phyloP scores from a whole-genome alignment of 1,284 basidiomycete genomes.

The Inonotus hispidus region DNA sequence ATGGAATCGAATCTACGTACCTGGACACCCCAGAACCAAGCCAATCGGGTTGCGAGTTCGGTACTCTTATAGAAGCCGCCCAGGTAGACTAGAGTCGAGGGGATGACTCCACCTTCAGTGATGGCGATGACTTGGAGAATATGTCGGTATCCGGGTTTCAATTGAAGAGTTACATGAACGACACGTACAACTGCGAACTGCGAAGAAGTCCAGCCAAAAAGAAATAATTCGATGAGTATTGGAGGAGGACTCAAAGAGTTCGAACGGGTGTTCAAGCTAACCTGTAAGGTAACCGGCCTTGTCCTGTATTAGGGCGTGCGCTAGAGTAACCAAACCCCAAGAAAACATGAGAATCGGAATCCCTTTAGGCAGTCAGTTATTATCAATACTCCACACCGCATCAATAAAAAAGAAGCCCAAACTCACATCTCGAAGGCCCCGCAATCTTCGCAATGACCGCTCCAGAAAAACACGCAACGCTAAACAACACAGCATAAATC shows the following conservation, averaged over 20 bases:
- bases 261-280: conserved; percentile 1
- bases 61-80: conserved; percentile 36
- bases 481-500: conserved; percentile 32
- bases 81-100: conserved; percentile 35
- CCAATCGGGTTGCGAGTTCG: conserved; percentile 34
- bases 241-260: neutral
- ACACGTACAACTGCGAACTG: conserved; percentile 30
- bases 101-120: conserved; percentile 37
- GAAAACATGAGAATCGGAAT: conserved; percentile 35
- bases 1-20: neutral
- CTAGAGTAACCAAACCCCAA: conserved; percentile 35
- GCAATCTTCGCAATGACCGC: conserved; percentile 34
- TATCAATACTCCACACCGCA: neutral
- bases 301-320: conserved; percentile 32
- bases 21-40: conserved; percentile 36
- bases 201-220: too few relatives aligned
- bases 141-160: too few relatives aligned
- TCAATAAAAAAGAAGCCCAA: neutral
- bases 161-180: neutral
- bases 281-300: conserved; percentile 32
- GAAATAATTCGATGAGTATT: neutral
- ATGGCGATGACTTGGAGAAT: conserved; percentile 30
- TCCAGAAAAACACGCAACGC: conserved; percentile 31
- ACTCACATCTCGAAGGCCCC: conserved; percentile 32
- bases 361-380: conserved; percentile 24